Percentiles rank a stretch among this genome's conserved stretches.
phyloP scores from a whole-genome alignment of 108 stramenopile genomes.

The Schizochytrium sp. region DNA sequence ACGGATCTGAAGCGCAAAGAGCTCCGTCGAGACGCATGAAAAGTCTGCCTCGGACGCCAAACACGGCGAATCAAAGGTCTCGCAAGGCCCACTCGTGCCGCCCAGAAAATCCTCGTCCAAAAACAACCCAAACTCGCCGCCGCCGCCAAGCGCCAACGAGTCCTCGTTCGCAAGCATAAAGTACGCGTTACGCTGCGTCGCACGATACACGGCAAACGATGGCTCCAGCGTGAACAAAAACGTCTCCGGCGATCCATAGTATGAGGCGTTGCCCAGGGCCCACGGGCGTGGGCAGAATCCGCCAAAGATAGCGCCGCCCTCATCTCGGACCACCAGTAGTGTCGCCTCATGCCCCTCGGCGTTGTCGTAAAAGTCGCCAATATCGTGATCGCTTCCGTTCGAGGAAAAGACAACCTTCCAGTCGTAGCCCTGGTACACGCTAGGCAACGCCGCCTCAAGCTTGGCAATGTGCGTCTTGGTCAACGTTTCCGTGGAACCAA shows the following conservation, averaged over 20 bases:
- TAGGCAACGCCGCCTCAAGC: not conserved
- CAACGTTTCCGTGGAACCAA: not conserved
- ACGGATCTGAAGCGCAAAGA: not conserved
- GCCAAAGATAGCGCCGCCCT: not conserved
- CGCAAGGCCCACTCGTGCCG: not conserved
- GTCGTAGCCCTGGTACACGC: not conserved
- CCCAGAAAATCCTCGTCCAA: constrained; percentile 10
- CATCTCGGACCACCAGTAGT: not conserved
- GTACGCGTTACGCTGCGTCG: not conserved
- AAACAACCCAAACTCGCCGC: not conserved
- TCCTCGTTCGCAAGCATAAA: constrained; percentile 7
- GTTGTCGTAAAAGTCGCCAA: not conserved
- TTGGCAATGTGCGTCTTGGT: not conserved
- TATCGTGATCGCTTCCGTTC: not conserved
- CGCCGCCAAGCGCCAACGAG: not conserved
- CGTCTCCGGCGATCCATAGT: not conserved
- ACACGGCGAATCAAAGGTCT: not conserved
- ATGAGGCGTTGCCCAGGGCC: not conserved
- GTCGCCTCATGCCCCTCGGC: not conserved
- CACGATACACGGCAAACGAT: not conserved
- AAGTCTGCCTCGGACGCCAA: not conserved
- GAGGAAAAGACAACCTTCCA: not conserved
- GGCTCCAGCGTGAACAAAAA: constrained; percentile 13
- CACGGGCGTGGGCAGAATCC: not conserved
- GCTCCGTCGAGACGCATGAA: not conserved